A percentile compares a stretch with the other conserved stretches of the same genome.
Evolutionary conservation across 2,329 filamentous ascomycete species (phyloP).

Genomic region (Neurospora crassa): DNA sequence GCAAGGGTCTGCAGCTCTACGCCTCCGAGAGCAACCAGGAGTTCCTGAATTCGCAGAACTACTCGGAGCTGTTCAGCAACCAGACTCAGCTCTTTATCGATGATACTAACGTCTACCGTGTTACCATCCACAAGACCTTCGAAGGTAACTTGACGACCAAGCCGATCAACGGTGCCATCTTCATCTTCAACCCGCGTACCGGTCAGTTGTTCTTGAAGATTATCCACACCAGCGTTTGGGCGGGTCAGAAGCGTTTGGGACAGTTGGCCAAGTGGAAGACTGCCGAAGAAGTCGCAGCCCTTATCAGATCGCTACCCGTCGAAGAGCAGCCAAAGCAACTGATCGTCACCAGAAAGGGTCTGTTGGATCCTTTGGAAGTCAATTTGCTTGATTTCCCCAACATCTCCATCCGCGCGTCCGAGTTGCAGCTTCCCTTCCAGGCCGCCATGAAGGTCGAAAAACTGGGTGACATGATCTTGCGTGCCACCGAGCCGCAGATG

Average conservation of each 20-base stretch:
- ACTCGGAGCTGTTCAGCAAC: slow-evolving; percentile 97
- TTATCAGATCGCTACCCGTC: slow-evolving; percentile 89
- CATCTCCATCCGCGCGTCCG: slow-evolving; percentile 94
- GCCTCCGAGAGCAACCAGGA: slow-evolving; percentile 98
- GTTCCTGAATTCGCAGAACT: slow-evolving; percentile 98
- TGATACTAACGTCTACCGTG: slow-evolving; percentile 97
- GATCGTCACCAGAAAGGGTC: slow-evolving; percentile 94
- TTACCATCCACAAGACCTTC: slow-evolving; percentile 99
- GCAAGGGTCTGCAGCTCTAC: slow-evolving; percentile 95
- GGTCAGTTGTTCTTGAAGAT: slow-evolving; percentile 98
- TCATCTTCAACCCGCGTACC: slow-evolving; percentile 99
- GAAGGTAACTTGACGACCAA: slow-evolving; percentile 98
- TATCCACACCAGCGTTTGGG: slow-evolving; percentile 98
- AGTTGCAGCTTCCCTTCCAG: slow-evolving; percentile 95
- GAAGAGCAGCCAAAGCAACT: slow-evolving; percentile 99
- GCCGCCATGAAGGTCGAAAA: slow-evolving; percentile 99
- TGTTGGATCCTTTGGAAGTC: slow-evolving; percentile 92
- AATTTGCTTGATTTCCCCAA: slow-evolving; percentile 98
- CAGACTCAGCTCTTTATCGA: slow-evolving; percentile 98
- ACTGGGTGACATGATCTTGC: slow-evolving; percentile 95
- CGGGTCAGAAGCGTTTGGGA: slow-evolving; percentile 96
- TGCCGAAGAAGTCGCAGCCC: slow-evolving; percentile 95
- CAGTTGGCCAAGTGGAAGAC: slow-evolving; percentile 99
- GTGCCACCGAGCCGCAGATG: slow-evolving; percentile 99
- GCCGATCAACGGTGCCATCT: slow-evolving; percentile 98